phyloP scores from a whole-genome alignment of 352 stramenopile species.

The Phytophthora constricta region DNA sequence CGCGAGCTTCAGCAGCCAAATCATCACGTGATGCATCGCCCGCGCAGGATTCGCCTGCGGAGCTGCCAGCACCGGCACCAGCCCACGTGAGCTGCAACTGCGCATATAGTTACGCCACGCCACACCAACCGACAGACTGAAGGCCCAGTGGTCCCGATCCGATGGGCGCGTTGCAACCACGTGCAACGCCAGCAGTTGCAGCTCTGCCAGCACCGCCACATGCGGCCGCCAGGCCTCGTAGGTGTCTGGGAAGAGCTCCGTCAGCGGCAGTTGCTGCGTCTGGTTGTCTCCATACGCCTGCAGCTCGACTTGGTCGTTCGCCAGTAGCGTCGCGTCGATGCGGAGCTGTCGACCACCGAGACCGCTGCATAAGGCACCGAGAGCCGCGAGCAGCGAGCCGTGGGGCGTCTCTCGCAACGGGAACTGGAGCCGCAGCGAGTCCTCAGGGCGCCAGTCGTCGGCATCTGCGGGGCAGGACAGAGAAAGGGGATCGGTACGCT shows the following conservation, averaged over 20 bases:
- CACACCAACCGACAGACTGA: conserved; percentile 41
- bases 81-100: conserved; percentile 6
- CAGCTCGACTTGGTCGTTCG: conserved; percentile 20
- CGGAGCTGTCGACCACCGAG: not conserved
- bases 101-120: conserved; percentile 45
- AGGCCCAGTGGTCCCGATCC: conserved; percentile 12
- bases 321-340: conserved; percentile 19
- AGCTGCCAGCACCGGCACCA: conserved; percentile 9
- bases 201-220: conserved; percentile 30
- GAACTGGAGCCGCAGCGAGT: conserved; percentile 17
- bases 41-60: conserved; percentile 18
- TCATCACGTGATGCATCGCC: conserved; percentile 58
- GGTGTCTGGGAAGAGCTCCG: conserved; percentile 35
- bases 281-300: conserved; percentile 1
- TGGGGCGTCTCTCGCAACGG: not conserved
- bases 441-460: conserved; percentile 1
- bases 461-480: conserved; percentile 10
- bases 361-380: not conserved
- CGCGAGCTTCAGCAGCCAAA: conserved; percentile 54
- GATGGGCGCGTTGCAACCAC: conserved; percentile 23
- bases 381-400: not conserved
- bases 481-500: conserved; percentile 12
- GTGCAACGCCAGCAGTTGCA: conserved; percentile 46
- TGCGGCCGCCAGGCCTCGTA: conserved; percentile 18
- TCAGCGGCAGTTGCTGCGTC: conserved; percentile 16